These are phyloP conservation scores for Phaffia australis DNA, from an alignment of 768 basidiomycete genomes.

Conservation along the genomic window DNA sequence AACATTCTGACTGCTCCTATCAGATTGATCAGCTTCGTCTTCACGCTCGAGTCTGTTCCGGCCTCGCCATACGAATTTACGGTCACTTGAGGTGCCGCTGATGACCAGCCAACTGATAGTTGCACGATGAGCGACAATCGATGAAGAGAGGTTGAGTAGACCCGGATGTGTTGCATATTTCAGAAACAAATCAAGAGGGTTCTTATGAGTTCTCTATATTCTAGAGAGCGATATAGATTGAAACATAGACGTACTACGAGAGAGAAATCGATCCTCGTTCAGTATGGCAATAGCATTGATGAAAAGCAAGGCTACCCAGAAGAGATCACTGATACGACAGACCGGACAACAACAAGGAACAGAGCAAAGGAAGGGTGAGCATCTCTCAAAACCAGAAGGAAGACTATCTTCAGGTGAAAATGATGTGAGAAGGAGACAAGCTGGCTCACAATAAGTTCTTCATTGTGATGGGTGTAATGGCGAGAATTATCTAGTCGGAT, in stretches of 20 bases:
- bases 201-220: neutral
- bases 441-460: neutral
- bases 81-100: constrained; percentile 26
- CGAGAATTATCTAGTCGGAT: neutral
- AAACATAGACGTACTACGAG: constrained; percentile 56
- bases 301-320: constrained; percentile 77
- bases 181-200: neutral
- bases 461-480: neutral
- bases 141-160: constrained; percentile 15
- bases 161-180: neutral
- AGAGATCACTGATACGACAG: constrained; percentile 37
- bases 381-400: too few relatives aligned
- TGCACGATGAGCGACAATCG: constrained; percentile 28
- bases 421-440: too few relatives aligned
- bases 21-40: constrained; percentile 76
- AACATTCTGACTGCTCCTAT: constrained; percentile 91
- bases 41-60: constrained; percentile 56
- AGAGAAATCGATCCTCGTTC: constrained; percentile 91
- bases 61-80: constrained; percentile 40
- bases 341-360: neutral
- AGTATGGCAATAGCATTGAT: constrained; percentile 91
- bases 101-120: constrained; percentile 74
- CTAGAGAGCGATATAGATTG: neutral
- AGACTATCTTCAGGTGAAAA: too few relatives aligned
- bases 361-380: neutral